These are phyloP conservation scores for Areca catechu DNA, from an alignment of 176 grass and related monocot species.

Conservation along the genomic window DNA sequence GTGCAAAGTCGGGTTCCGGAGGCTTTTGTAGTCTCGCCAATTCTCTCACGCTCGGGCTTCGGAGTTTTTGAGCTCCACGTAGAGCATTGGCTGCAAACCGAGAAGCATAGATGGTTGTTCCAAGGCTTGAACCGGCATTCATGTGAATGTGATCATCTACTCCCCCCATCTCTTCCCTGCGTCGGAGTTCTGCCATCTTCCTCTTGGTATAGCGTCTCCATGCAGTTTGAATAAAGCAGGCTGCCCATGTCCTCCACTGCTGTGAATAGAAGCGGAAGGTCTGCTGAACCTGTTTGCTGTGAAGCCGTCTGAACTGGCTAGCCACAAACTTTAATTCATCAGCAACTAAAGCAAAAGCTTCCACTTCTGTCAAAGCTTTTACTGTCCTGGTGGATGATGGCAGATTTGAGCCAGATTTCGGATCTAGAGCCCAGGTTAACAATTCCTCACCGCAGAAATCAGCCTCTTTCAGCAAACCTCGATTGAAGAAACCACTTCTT, in stretches of 20 bases:
- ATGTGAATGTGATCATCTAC: conserved; percentile 21
- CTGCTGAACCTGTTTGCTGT: conserved; percentile 55
- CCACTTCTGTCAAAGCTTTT: conserved; percentile 64
- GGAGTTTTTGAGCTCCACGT: conserved; percentile 57
- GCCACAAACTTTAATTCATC: conserved; percentile 90
- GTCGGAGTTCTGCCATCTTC: conserved; percentile 8
- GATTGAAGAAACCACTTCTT: conserved; percentile 86
- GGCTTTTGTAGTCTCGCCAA: conserved; percentile 74
- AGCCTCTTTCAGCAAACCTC: conserved; percentile 59
- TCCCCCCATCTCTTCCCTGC: conserved; percentile 7
- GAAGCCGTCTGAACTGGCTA: conserved; percentile 87
- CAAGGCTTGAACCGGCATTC: conserved; percentile 47
- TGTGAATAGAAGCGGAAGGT: conserved; percentile 17
- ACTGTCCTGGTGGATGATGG: conserved; percentile 73
- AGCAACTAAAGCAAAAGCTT: conserved; percentile 56
- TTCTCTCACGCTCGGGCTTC: conserved; percentile 32
- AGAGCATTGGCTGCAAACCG: conserved; percentile 77
- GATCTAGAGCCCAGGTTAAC: conserved; percentile 90
- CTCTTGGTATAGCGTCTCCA: conserved; percentile 9
- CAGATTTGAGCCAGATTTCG: conserved; percentile 68
- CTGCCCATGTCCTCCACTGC: conserved; percentile 19
- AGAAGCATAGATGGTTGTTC: conserved; percentile 74
- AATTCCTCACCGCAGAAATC: conserved; percentile 83
- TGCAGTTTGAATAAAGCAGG: conserved; percentile 16
- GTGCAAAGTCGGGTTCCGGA: conserved; percentile 66